Percentiles rank a stretch among this genome's conserved stretches.
phyloP scores from a whole-genome alignment of 208 protist species.

The Histomonas meleagridis region DNA sequence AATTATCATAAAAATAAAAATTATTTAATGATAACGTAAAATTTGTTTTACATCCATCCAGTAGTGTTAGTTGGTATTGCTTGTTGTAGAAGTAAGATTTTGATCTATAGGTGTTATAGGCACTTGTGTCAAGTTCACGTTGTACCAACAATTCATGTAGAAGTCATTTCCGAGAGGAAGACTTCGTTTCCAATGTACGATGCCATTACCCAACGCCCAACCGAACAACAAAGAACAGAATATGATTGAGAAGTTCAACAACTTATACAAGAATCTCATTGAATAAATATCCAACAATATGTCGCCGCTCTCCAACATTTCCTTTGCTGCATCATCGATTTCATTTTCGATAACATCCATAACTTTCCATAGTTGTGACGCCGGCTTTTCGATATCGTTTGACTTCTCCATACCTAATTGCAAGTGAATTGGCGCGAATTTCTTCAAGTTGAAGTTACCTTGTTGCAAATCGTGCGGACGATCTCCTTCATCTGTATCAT shows the following conservation, averaged over 20 bases:
- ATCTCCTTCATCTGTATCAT: not conserved
- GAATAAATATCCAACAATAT: not conserved
- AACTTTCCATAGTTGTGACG: not conserved
- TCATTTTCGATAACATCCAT: not conserved
- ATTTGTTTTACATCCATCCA: no score
- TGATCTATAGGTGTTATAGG: no score
- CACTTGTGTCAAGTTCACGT: no score
- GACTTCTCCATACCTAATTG: not conserved
- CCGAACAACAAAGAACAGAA: not conserved
- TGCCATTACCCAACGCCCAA: not conserved
- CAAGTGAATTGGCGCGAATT: not conserved
- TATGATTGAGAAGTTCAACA: not conserved
- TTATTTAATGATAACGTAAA: no score
- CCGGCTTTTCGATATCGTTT: no score
- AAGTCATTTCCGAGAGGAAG: no score
- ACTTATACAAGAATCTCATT: not conserved
- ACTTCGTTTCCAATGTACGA: not conserved
- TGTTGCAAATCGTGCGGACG: not conserved
- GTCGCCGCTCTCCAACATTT: not conserved
- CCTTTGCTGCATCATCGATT: not conserved
- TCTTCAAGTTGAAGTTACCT: not conserved
- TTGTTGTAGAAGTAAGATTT: no score
- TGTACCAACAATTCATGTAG: no score
- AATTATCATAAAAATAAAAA: no score
- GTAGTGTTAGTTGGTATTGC: no score